Evolutionary conservation across 371 early-diverging fungal species (phyloP).

Genomic region (Mycotypha africana): DNA sequence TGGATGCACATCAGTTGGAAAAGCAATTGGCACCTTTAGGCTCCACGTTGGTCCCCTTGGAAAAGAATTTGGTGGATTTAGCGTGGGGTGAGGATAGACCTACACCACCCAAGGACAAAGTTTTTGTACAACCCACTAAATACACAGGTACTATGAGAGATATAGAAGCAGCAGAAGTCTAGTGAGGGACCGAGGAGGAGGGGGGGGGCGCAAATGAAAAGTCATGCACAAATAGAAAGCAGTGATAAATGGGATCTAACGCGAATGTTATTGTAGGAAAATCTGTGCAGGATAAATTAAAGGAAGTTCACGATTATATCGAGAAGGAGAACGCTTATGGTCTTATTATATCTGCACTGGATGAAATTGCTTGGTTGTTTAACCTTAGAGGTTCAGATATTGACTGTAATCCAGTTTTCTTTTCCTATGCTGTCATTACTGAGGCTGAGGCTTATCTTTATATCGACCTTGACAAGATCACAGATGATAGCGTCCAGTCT

Average conservation of each 20-base stretch:
- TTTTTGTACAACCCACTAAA: conserved; percentile 62
- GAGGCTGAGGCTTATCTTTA: conserved; percentile 68
- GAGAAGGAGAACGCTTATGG: conserved; percentile 65
- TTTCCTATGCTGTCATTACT: conserved; percentile 86
- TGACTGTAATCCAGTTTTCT: conserved; percentile 98
- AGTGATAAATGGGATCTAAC: no score
- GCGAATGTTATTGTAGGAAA: conserved; percentile 19
- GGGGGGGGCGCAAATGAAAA: no score
- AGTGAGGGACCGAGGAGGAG: no score
- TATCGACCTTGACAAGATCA: conserved; percentile 71
- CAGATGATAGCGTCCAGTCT: conserved; percentile 44
- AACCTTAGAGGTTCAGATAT: conserved; percentile 98
- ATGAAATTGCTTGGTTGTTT: conserved; percentile 97
- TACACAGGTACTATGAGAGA: conserved; percentile 58
- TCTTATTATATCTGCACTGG: conserved; percentile 78
- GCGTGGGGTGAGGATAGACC: conserved; percentile 78
- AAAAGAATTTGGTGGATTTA: conserved; percentile 76
- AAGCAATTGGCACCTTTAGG: conserved; percentile 48
- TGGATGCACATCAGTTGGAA: conserved; percentile 55
- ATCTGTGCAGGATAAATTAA: conserved; percentile 55
- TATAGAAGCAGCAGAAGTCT: no score
- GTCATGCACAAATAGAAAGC: no score
- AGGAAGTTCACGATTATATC: conserved; percentile 53
- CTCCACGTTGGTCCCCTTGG: conserved; percentile 53
- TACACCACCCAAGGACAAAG: conserved; percentile 53